Percentiles rank a stretch among this genome's conserved stretches.
Conservation (phyloP, 2,329 filamentous ascomycete genomes). For the Diaporthe ampelina region DNA sequence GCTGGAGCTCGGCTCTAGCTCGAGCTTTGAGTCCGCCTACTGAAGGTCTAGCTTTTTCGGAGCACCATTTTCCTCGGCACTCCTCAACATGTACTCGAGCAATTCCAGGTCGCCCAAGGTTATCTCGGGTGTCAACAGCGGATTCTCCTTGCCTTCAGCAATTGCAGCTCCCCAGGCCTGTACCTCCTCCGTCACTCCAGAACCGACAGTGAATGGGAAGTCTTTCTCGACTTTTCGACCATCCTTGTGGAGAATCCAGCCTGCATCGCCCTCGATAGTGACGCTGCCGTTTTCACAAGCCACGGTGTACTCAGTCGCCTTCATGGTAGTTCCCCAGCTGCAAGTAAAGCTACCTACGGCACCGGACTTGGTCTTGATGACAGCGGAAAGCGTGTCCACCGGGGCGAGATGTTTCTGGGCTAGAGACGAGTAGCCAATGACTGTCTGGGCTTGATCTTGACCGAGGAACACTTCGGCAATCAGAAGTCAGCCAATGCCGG, state of each 20-base stretch:
- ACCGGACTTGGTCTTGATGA: slow-evolving; percentile 67
- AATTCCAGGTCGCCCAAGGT: slow-evolving; percentile 74
- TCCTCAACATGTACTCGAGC: slow-evolving; percentile 64
- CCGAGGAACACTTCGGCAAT: slow-evolving; percentile 62
- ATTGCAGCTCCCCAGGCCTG: slow-evolving; percentile 71
- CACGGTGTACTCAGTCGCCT: slow-evolving; percentile 67
- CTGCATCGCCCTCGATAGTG: slow-evolving; percentile 58
- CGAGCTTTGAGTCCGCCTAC: slow-evolving; percentile 33
- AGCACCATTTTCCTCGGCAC: slow-evolving; percentile 59
- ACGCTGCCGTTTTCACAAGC: slow-evolving; percentile 71
- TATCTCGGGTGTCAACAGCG: slow-evolving; percentile 68
- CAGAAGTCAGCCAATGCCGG: not conserved
- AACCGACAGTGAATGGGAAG: slow-evolving; percentile 43
- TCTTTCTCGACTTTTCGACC: slow-evolving; percentile 46
- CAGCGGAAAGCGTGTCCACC: slow-evolving; percentile 73
- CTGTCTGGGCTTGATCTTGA: slow-evolving; percentile 55
- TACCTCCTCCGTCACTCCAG: slow-evolving; percentile 72
- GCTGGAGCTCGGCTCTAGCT: not conserved
- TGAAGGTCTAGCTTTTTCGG: slow-evolving; percentile 57
- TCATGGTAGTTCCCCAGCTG: slow-evolving; percentile 69
- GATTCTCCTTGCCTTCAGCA: slow-evolving; percentile 60
- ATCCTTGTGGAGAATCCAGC: slow-evolving; percentile 40
- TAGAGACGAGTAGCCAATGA: slow-evolving; percentile 68
- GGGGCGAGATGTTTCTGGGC: slow-evolving; percentile 70
- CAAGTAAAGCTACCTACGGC: slow-evolving; percentile 69